Conservation (phyloP, 257 asterid species). For the Przewalskia tangutica region DNA sequence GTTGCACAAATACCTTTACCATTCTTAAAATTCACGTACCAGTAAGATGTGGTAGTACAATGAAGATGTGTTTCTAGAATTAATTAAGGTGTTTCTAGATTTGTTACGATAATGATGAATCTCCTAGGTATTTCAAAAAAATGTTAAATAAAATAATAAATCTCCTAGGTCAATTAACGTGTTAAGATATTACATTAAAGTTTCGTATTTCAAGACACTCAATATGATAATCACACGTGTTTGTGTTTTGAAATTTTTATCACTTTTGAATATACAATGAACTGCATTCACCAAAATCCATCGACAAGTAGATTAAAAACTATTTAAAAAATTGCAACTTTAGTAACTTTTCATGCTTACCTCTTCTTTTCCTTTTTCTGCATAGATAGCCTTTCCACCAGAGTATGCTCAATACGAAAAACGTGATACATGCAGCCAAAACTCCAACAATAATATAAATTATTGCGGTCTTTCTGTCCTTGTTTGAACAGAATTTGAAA, state of each 20-base stretch:
- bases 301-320: neutral
- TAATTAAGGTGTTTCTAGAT: neutral
- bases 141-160: neutral
- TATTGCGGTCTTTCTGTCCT: slow-evolving; percentile 40
- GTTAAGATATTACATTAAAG: neutral
- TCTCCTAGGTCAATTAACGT: neutral
- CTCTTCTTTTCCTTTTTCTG: slow-evolving; percentile 35
- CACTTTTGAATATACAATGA: neutral
- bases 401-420: slow-evolving; percentile 36
- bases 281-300: neutral
- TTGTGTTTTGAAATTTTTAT: neutral
- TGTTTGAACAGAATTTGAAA: slow-evolving; percentile 50
- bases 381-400: slow-evolving; percentile 60
- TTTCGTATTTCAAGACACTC: neutral
- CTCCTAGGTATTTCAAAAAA: neutral
- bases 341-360: slow-evolving; percentile 19
- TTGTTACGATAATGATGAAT: neutral
- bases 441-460: slow-evolving; percentile 41
- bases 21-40: neutral
- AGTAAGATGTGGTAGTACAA: neutral
- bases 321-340: neutral
- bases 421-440: slow-evolving; percentile 21
- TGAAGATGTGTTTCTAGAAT: neutral
- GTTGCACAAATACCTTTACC: neutral
- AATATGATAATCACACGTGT: neutral